Percentiles rank a stretch among this genome's conserved stretches.
Evolutionary conservation across 2,329 filamentous ascomycete genomes (phyloP).

Genomic region (Pleoardoris graminearum): DNA sequence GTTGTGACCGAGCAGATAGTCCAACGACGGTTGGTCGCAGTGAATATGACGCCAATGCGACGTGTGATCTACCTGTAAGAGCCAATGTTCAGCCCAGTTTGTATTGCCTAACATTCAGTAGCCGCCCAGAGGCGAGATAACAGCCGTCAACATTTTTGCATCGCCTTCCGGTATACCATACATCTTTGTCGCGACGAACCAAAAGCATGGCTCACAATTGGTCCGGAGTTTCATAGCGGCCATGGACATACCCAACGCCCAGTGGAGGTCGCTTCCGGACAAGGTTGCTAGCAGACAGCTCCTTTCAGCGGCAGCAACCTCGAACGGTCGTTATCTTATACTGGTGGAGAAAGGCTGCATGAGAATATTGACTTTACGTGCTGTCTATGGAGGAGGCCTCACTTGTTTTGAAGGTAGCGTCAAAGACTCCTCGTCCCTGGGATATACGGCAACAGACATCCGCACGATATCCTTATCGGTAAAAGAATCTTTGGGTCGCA

Average conservation of each 20-base stretch:
- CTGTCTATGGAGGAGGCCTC: constrained; percentile 15
- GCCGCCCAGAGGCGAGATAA: constrained; percentile 20
- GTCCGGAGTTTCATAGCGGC: constrained; percentile 23
- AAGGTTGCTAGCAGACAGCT: constrained; percentile 13
- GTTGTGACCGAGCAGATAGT: neutral
- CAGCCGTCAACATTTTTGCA: constrained; percentile 17
- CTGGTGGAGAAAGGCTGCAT: constrained; percentile 18
- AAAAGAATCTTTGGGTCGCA: constrained; percentile 15
- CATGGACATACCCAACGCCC: constrained; percentile 8
- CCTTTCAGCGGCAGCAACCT: constrained; percentile 15
- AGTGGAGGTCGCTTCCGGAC: constrained; percentile 15
- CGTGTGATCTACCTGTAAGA: constrained; percentile 18
- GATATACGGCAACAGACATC: constrained; percentile 4
- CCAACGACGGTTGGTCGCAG: neutral
- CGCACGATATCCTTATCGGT: constrained; percentile 20
- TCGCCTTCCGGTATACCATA: constrained; percentile 20
- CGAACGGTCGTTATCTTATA: constrained; percentile 22
- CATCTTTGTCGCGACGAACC: constrained; percentile 24
- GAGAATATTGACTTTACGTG: constrained; percentile 18
- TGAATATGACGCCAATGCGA: neutral
- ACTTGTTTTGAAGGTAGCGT: constrained; percentile 13
- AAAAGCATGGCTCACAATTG: constrained; percentile 20
- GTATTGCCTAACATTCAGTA: constrained; percentile 13
- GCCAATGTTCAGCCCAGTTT: neutral
- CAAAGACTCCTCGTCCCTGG: constrained; percentile 15